These are phyloP conservation scores for Xylariaceae sp. DNA, from an alignment of 2,329 filamentous ascomycete genomes.

Conservation along the genomic window DNA sequence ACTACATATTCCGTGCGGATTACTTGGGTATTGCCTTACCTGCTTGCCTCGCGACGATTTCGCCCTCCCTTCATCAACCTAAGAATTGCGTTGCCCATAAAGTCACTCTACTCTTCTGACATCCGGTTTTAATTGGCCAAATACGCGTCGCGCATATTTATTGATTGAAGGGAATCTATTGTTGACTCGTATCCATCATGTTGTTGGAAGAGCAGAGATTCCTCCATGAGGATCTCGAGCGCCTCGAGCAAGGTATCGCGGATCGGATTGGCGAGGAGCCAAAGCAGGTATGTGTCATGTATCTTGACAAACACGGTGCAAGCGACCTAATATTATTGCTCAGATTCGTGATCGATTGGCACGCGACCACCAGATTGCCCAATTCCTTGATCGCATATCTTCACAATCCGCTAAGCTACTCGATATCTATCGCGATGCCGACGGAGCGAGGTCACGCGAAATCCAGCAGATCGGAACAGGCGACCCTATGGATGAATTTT, in stretches of 20 bases:
- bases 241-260: conserved; percentile 87
- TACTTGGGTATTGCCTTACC: background rate
- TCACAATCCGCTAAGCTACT: conserved; percentile 76
- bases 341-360: conserved; percentile 85
- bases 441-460: conserved; percentile 67
- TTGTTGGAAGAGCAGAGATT: conserved; percentile 89
- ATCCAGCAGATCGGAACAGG: conserved; percentile 77
- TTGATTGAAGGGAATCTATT: background rate
- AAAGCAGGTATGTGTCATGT: conserved; percentile 62
- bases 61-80: background rate
- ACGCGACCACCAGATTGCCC: conserved; percentile 84
- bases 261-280: conserved; percentile 87
- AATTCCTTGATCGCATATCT: conserved; percentile 83
- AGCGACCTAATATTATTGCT: conserved; percentile 23
- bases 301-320: background rate
- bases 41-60: background rate
- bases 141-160: background rate
- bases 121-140: too few relatives aligned
- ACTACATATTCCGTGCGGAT: background rate
- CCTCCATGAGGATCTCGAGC: conserved; percentile 93
- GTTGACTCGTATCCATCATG: conserved; percentile 45
- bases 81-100: background rate
- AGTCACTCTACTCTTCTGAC: too few relatives aligned
- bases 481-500: conserved; percentile 87
- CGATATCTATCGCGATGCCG: conserved; percentile 76